Evolutionary conservation across 2,329 filamentous ascomycete species (phyloP), one percentile per base, ranked within the genome.

Genomic region (Daldinia sp.): DNA sequence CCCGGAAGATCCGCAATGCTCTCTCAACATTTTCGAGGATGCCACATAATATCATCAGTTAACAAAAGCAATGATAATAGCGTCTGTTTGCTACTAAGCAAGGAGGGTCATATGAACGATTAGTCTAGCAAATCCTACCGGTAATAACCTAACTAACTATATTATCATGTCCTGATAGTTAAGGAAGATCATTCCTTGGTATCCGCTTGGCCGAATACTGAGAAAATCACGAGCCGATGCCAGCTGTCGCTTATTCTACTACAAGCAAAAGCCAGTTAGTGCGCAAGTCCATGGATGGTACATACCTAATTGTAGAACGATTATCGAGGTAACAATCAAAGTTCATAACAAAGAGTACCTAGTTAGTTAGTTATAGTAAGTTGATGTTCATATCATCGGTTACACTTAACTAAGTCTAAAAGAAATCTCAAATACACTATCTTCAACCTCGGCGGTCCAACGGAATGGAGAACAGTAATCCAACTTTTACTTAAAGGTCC

Each of bases 361-460:
- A n/a, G n/a, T n/a, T n/a, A n/a, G n/a, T n/a, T n/a, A 37, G 30
- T 37, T 10, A 37, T 37, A 37, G 12, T 37, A 4, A 33, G 3
- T 37, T 10, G 35, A n/a, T 50, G 13, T n/a, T 50, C 12, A 10
- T 50, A 18, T 50, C 15, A 28, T 50, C 26, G 18, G 9, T 6
- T 50, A 50, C 26, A 12, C 20, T 23, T 23, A 33, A 12, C 46
- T 10, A 50, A 50, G 26, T 30, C 46, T 30, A 50, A 50, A 30
- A 30, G 6, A 6, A 30, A 50, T 50, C 26, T 50, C 12, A 50
- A 28, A 30, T 59, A 30, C 28, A 7, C 28, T 30, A 61, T 37
- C 33, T 48, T 71, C 55, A 48, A 69, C 58, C 54, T 70, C 65
- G 60, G 68, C 70, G 67, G 72, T 60, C 69, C 62, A 71, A 66